phyloP scores from a whole-genome alignment of 768 basidiomycete genomes.

The Serendipita sp. region DNA sequence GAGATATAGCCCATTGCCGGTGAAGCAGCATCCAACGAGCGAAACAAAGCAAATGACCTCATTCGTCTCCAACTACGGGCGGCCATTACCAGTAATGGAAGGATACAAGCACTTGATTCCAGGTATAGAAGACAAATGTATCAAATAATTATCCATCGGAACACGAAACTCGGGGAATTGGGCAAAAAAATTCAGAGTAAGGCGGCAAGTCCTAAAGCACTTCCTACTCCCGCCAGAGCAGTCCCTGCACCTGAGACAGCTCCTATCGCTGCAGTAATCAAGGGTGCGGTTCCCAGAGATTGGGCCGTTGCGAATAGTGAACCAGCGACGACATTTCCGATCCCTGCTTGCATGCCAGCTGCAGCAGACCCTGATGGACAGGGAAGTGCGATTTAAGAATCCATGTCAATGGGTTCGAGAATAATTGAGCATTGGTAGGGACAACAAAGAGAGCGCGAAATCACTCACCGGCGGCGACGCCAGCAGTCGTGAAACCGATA shows the following conservation, averaged over 20 bases:
- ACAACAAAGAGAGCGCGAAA: too few species aligned
- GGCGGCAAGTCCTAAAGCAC: neutral
- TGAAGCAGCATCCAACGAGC: neutral
- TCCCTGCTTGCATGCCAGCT: constrained; percentile 15
- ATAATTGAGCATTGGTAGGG: too few species aligned
- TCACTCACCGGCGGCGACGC: constrained; percentile 8
- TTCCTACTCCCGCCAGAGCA: neutral
- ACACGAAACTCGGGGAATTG: neutral
- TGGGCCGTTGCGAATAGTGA: constrained; percentile 15
- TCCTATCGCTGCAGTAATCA: neutral
- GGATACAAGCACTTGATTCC: neutral
- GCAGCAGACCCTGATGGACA: constrained; percentile 14
- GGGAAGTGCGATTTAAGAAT: neutral
- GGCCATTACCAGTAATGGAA: neutral
- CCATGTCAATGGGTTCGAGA: neutral
- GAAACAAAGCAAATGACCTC: neutral
- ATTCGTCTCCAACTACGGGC: neutral
- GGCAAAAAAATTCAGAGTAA: neutral
- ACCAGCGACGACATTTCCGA: constrained; percentile 17
- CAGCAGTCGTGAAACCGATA: constrained; percentile 8
- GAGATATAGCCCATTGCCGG: constrained; percentile 6
- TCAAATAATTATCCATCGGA: too few species aligned
- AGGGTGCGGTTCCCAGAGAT: constrained; percentile 8
- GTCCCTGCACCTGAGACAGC: neutral
- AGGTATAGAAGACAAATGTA: neutral